These are phyloP conservation scores for Suaeda aralocaspica DNA, from an alignment of 148 eudicot genomes.

Conservation along the genomic window DNA sequence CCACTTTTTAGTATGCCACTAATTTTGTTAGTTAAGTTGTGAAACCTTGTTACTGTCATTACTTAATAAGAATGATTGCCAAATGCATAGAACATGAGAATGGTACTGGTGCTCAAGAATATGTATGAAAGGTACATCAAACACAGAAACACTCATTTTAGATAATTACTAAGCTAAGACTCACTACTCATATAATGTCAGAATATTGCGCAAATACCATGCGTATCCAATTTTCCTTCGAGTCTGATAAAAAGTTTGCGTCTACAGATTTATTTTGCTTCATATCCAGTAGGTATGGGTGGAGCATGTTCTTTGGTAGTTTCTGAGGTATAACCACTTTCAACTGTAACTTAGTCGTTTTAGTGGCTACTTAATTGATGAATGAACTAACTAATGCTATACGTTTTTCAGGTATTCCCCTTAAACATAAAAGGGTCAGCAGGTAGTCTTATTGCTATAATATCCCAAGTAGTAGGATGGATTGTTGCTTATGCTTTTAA, in stretches of 20 bases:
- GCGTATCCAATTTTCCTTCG: no score
- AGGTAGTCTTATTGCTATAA: constrained; percentile 24
- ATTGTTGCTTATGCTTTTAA: constrained; percentile 29
- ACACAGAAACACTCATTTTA: no score
- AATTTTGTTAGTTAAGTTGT: no score
- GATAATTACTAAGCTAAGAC: no score
- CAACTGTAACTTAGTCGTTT: background rate
- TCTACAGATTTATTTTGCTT: constrained; percentile 16
- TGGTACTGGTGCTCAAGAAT: no score
- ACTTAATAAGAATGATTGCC: no score
- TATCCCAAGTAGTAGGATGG: constrained; percentile 7
- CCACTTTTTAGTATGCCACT: no score
- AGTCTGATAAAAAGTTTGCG: background rate
- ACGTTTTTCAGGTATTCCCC: constrained; percentile 29
- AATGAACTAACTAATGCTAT: background rate
- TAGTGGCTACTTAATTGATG: background rate
- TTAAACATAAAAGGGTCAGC: constrained; percentile 32
- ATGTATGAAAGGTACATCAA: no score
- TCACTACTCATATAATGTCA: no score
- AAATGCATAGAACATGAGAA: no score
- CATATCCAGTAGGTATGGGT: constrained; percentile 26
- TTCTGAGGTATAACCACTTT: constrained; percentile 23
- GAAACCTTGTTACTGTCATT: no score
- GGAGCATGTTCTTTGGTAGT: constrained; percentile 18
- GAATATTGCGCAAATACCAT: no score